Conservation (phyloP, 345 rosid genomes). For the Eucalyptus pauciflora region DNA sequence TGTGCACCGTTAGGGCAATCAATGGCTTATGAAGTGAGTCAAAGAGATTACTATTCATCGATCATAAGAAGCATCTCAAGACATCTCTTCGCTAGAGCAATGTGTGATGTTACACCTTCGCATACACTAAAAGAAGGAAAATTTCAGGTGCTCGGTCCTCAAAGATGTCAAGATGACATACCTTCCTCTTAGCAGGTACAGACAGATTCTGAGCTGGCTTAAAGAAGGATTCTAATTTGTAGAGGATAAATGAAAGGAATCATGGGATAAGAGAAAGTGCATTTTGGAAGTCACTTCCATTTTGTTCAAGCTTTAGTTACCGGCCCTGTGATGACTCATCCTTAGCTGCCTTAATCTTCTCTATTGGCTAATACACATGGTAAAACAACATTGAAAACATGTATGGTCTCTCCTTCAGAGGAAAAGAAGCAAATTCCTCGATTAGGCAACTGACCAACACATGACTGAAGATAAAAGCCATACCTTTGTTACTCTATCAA, state of each 20-base stretch:
- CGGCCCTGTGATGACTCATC: constrained; percentile 81
- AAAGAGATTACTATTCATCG: background rate
- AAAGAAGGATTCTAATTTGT: constrained; percentile 69
- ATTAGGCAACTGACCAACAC: background rate
- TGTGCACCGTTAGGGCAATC: background rate
- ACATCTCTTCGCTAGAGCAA: background rate
- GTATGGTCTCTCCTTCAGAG: background rate
- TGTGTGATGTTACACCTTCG: background rate
- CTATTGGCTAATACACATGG: constrained; percentile 41
- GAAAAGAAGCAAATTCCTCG: background rate
- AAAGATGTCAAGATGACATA: constrained; percentile 9
- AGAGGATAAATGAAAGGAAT: background rate
- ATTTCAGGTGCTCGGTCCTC: background rate
- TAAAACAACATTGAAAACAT: background rate
- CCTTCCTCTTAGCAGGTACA: constrained; percentile 61
- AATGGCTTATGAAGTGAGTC: background rate
- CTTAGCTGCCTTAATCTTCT: constrained; percentile 86
- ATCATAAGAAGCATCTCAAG: background rate
- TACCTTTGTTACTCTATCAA: constrained; percentile 80
- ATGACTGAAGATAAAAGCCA: background rate
- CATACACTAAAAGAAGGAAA: background rate
- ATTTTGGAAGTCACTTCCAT: background rate
- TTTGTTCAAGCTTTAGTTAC: constrained; percentile 11
- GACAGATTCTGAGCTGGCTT: constrained; percentile 58
- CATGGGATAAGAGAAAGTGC: background rate